A percentile compares a stretch with the other conserved stretches of the same genome.
Evolutionary conservation across 2,329 filamentous ascomycete species (phyloP).

Genomic region (Microdochium bolleyi): DNA sequence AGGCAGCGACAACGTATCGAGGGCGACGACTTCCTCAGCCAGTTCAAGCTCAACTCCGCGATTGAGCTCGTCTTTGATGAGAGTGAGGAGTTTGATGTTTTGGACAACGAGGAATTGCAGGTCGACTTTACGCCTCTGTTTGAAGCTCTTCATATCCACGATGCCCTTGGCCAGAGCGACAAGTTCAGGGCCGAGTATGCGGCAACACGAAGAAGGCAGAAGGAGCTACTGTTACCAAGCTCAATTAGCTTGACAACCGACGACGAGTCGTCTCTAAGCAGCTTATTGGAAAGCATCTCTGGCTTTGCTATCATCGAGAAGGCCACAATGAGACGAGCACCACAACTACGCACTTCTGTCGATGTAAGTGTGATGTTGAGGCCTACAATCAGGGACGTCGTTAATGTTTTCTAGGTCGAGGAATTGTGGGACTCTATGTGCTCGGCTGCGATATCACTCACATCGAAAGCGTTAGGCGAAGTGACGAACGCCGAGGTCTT

Average conservation of each 20-base stretch:
- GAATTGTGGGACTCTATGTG: slow-evolving; percentile 99
- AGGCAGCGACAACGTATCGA: slow-evolving; percentile 79
- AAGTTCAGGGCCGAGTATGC: slow-evolving; percentile 88
- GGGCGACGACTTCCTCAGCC: slow-evolving; percentile 62
- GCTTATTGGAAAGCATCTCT: slow-evolving; percentile 83
- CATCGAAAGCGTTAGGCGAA: slow-evolving; percentile 67
- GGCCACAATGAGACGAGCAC: slow-evolving; percentile 80
- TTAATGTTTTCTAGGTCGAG: slow-evolving; percentile 58
- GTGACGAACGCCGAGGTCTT: slow-evolving; percentile 85
- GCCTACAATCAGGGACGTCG: no score
- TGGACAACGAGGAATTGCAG: slow-evolving; percentile 91
- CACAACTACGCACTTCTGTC: slow-evolving; percentile 70
- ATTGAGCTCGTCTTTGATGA: slow-evolving; percentile 95
- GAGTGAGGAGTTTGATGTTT: slow-evolving; percentile 86
- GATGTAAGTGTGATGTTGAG: slow-evolving; percentile 51
- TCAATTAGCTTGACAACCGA: slow-evolving; percentile 72
- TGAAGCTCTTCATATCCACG: slow-evolving; percentile 92
- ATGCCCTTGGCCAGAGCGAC: slow-evolving; percentile 85
- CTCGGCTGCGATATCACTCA: slow-evolving; percentile 73
- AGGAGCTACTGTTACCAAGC: slow-evolving; percentile 76
- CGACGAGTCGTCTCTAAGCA: slow-evolving; percentile 80
- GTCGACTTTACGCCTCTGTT: slow-evolving; percentile 93
- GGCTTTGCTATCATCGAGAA: slow-evolving; percentile 96
- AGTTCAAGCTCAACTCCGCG: slow-evolving; percentile 90
- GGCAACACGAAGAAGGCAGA: slow-evolving; percentile 83